Base-by-base conservation (phyloP, 2,329 filamentous ascomycete genomes). In the Claviceps capensis region DNA sequence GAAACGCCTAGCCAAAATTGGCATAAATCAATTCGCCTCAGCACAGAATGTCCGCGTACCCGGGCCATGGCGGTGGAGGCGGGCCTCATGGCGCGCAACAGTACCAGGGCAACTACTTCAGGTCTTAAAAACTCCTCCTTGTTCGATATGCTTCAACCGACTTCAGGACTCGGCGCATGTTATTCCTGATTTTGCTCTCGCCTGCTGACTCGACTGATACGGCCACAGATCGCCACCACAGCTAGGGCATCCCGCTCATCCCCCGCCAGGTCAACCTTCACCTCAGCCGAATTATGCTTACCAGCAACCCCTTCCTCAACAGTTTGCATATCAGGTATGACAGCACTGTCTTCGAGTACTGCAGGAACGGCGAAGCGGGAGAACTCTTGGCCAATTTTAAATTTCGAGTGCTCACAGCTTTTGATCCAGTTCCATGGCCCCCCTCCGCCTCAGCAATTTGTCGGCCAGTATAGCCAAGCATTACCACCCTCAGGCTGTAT, bases 11-110 rank as follows among this genome's bases (percentile, higher is more conserved):
- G 30, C 30, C 30, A 34, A 11, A 34, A 11, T 36, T 26, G 40
- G 4, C 37, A 49, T 36, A 19, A 23, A 42, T 9, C 22, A 43
- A 26, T 9, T 16, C 14, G 40, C 47, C 30, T 47, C 42, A 43
- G 47, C 56, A 55, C 47, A 59, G 57, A 54, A 85, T 84, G 81
- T 82, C 81, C 58, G 80, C 78, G 62, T 84, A 82, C 64, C 78
- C 78, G 57, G 69, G 70, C 47, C 81, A 82, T 61, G 69, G 19
- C 19, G 44, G 36, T 2, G 49, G 72, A 53, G 69, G 70, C 63
- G 74, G 74, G 56, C 69, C 69, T 63, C 73, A 63, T 55, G 63
- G 64, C 52, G 61, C 60, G 51, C 65, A 64, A 54, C 65, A 76
- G 55, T 66, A 63, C 52, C 62, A 59, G 37, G 56, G 57, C 71